phyloP scores from a whole-genome alignment of 2,329 filamentous ascomycete species.

The Aureobasidium uvarum region DNA sequence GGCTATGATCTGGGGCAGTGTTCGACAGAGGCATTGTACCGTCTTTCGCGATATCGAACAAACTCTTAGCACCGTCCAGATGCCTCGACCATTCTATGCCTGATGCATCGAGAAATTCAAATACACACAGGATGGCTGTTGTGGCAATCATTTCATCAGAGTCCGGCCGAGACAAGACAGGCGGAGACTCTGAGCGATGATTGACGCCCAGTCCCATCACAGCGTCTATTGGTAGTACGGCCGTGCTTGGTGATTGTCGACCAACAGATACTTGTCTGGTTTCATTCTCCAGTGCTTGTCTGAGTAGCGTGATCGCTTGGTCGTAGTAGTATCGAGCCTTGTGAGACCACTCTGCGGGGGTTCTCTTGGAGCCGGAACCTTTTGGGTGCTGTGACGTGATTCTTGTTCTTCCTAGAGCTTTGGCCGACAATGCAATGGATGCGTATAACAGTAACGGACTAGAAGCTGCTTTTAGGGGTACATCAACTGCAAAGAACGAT shows the following conservation, averaged over 20 bases:
- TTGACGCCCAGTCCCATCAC: background rate
- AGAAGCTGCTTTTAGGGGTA: conserved; percentile 56
- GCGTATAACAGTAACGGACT: conserved; percentile 54
- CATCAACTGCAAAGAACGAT: conserved; percentile 59
- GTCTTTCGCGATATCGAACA: conserved; percentile 57
- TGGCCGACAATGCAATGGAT: conserved; percentile 61
- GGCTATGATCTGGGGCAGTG: background rate
- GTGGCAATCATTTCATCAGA: conserved; percentile 63
- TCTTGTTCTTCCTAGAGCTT: conserved; percentile 55
- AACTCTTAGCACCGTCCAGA: conserved; percentile 62
- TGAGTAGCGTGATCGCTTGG: conserved; percentile 39
- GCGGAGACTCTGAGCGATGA: background rate
- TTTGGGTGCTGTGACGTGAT: conserved; percentile 21
- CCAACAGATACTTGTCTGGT: conserved; percentile 17
- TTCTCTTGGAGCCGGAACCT: conserved; percentile 21
- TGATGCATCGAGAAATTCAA: conserved; percentile 66
- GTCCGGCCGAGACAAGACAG: conserved; percentile 42
- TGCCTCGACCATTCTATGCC: conserved; percentile 63
- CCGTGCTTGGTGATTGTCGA: background rate
- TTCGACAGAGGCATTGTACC: conserved; percentile 32
- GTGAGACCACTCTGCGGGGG: conserved; percentile 54
- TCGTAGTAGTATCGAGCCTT: conserved; percentile 62
- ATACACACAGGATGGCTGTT: conserved; percentile 65
- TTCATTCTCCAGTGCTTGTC: conserved; percentile 37
- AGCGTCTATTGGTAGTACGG: conserved; percentile 41